Percentiles rank a stretch among this genome's conserved stretches.
phyloP scores from a whole-genome alignment of 306 rosid genomes.

The Prunus davidiana region DNA sequence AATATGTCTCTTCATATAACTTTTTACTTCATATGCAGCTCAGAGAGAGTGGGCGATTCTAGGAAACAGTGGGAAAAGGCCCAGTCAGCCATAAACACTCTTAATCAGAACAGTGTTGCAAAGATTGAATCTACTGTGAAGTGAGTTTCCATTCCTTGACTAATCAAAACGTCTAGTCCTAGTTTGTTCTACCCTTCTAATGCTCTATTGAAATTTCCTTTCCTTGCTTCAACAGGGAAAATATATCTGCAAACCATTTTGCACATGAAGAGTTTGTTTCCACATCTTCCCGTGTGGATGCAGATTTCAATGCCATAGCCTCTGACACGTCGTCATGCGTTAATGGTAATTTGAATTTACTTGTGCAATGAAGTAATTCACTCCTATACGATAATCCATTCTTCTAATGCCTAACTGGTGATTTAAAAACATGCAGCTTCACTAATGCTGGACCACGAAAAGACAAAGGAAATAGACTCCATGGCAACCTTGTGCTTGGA shows the following conservation, averaged over 20 bases:
- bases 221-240: conserved; percentile 45
- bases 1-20: background rate
- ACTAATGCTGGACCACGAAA: conserved; percentile 50
- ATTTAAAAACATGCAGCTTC: conserved; percentile 44
- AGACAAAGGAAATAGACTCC: conserved; percentile 64
- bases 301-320: conserved; percentile 48
- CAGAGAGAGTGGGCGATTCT: conserved; percentile 50
- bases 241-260: conserved; percentile 38
- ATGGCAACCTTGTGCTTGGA: conserved; percentile 45
- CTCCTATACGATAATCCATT: background rate
- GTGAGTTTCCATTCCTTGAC: conserved; percentile 43
- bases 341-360: conserved; percentile 52
- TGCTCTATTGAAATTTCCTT: background rate
- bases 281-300: conserved; percentile 41
- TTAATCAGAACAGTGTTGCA: conserved; percentile 40
- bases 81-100: conserved; percentile 37
- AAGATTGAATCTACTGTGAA: conserved; percentile 54
- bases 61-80: conserved; percentile 66
- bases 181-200: background rate
- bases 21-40: conserved; percentile 45
- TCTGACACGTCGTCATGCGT: conserved; percentile 41
- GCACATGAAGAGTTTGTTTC: conserved; percentile 49
- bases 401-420: conserved; percentile 9
- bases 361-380: conserved; percentile 1
- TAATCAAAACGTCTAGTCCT: conserved; percentile 3